Base-by-base conservation (phyloP, 345 rosid genomes). In the Odontarrhena argentea region DNA sequence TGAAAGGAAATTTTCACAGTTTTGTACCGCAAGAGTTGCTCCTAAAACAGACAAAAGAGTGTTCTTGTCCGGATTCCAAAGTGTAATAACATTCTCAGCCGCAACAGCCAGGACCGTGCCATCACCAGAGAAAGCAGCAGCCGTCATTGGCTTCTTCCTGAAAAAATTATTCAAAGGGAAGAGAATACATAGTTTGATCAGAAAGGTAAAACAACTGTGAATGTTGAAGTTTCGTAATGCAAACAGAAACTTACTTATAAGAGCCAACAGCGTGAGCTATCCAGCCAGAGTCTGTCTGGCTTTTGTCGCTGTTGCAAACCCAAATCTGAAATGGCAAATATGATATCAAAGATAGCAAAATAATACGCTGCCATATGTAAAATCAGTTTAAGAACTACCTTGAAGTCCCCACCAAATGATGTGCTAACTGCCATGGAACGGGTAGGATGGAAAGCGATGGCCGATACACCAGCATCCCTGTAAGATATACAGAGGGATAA, bases 91-190 rank as follows among this genome's bases (percentile, higher is more conserved):
- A 69, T 87, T 85, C 80, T 91, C 96, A 51, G 96, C 97, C 0
- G 96, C 96, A 83, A 91, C 91, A 53, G 97, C 99, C 6, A 94
- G 91, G 70, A 94, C 92, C 67, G 96, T 82, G 79, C 99, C 99
- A 79, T 94, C 99, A 1, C 81, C 77, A 67, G 99, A 94, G 81
- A 94, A 94, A 40, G 93, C 74, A 61, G 96, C 99, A 67, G 99
- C 96, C 30, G 95, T 88, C 96, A 91, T 82, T 15, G 91, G 89
- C 76, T 74, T 88, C 73, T 82, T 94, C 66, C 99, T 94, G 84
- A 65, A 64, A 50, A 25, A 56, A 32, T 18, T 46, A 55, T 63
- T 42, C 9, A 42, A 18, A 54, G 14, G 7, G 6, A 30, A 44
- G 24, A 54, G 30, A 9, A 7, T 43, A 42, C 13, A 7, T 9